These are phyloP conservation scores for Starmerella khaoyaiensis DNA, from an alignment of 805 yeast genomes.

Conservation along the genomic window DNA sequence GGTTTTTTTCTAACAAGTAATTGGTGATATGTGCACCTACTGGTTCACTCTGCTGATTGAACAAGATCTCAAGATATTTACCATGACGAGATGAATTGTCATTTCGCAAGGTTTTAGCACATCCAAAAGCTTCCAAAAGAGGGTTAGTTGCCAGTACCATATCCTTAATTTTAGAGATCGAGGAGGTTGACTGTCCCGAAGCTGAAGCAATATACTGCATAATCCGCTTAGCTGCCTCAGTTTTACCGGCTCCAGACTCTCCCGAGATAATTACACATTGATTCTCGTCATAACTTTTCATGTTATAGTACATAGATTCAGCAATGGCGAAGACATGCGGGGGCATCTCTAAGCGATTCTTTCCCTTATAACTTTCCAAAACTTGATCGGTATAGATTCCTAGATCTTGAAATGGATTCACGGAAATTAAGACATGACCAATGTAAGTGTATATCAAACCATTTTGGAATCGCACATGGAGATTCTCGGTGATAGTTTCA, in stretches of 20 bases:
- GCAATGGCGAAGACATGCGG: constrained; percentile 98
- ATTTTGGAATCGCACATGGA: constrained; percentile 77
- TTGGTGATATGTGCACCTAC: constrained; percentile 93
- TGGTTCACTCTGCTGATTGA: constrained; percentile 73
- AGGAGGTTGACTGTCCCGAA: constrained; percentile 51
- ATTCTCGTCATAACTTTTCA: constrained; percentile 85
- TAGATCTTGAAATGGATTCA: constrained; percentile 89
- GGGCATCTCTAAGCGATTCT: constrained; percentile 88
- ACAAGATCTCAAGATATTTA: constrained; percentile 80
- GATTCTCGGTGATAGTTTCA: constrained; percentile 81
- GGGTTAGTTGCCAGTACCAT: constrained; percentile 98
- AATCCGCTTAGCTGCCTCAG: constrained; percentile 94
- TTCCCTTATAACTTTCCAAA: constrained; percentile 68
- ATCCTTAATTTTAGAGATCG: constrained; percentile 79
- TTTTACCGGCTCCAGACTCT: constrained; percentile 96
- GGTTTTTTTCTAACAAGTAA: constrained; percentile 82
- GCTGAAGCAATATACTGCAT: constrained; percentile 92
- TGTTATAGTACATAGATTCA: constrained; percentile 87
- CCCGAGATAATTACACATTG: constrained; percentile 97
- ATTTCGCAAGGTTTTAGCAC: constrained; percentile 83
- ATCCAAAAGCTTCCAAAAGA: constrained; percentile 76
- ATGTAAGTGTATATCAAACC: constrained; percentile 85
- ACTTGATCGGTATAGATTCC: constrained; percentile 84
- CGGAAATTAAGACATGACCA: constrained; percentile 89
- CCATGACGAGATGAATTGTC: constrained; percentile 89